Evolutionary conservation across 75 land plant genomes (phyloP).

Genomic region (Larix kaempferi): DNA sequence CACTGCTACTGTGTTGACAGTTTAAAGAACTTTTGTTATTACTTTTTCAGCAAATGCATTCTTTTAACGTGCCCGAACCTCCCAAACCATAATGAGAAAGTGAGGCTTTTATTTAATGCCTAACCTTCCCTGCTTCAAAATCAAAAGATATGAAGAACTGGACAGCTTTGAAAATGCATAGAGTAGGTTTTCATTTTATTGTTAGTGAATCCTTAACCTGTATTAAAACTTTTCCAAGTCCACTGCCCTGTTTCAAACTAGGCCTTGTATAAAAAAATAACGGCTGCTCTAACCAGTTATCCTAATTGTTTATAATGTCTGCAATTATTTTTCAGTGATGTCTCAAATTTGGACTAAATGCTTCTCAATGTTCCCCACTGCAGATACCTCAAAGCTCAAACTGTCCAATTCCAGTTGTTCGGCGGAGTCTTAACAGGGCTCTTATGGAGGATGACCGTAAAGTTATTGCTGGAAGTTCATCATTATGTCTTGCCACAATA

Average conservation of each 20-base stretch:
- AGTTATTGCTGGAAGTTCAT: not conserved
- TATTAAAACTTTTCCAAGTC: not conserved
- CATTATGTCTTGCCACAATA: too few relatives aligned
- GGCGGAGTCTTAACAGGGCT: not conserved
- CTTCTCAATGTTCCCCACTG: not conserved
- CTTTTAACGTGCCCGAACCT: too few relatives aligned
- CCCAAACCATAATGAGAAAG: too few relatives aligned
- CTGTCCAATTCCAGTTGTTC: not conserved
- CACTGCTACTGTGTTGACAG: too few relatives aligned
- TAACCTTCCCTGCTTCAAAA: not conserved
- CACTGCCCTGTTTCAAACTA: not conserved
- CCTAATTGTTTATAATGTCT: not conserved
- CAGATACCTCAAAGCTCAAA: not conserved
- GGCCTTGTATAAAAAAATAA: too few relatives aligned
- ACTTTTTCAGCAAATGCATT: not conserved
- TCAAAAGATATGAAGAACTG: not conserved
- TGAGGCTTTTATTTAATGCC: not conserved
- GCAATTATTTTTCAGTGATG: not conserved
- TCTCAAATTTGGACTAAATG: not conserved
- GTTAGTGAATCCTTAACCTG: not conserved
- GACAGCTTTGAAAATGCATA: not conserved
- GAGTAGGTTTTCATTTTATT: not conserved
- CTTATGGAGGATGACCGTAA: not conserved
- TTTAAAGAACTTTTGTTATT: not conserved
- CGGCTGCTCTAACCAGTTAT: not conserved